These are phyloP conservation scores for Moringa oleifera DNA, from an alignment of 345 rosid genomes.

Conservation along the genomic window DNA sequence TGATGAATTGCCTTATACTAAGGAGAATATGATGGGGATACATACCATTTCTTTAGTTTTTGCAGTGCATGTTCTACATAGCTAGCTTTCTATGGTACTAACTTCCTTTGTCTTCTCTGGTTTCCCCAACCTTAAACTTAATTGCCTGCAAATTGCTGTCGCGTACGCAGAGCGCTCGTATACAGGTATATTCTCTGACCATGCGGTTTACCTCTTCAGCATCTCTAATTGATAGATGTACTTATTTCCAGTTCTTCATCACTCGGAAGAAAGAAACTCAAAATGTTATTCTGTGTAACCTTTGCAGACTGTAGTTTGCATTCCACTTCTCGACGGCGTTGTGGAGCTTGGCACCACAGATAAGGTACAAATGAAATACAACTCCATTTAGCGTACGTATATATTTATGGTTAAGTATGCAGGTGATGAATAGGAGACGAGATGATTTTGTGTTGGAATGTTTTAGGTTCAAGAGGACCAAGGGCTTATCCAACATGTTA, in stretches of 20 bases:
- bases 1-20: too few species aligned
- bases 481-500: conserved; percentile 48
- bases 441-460: conserved; percentile 1
- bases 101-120: too few species aligned
- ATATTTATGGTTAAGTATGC: too few species aligned
- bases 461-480: conserved; percentile 55
- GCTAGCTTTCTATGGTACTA: too few species aligned
- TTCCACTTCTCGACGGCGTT: conserved; percentile 85
- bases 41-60: too few species aligned
- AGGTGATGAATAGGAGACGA: neutral
- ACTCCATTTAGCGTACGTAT: neutral
- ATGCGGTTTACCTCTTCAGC: neutral
- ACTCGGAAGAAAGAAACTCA: too few species aligned
- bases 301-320: conserved; percentile 83
- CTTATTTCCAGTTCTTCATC: too few species aligned
- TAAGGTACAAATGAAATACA: conserved; percentile 35
- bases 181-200: conserved; percentile 43
- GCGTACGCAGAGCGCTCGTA: conserved; percentile 54
- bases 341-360: conserved; percentile 80
- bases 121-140: too few species aligned
- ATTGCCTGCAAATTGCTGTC: neutral
- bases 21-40: too few species aligned
- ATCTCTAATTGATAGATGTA: too few species aligned
- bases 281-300: too few species aligned
- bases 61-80: too few species aligned